A percentile compares a stretch with the other conserved stretches of the same genome.
Conservation (phyloP, 257 asterid species). For the Avicennia marina region DNA sequence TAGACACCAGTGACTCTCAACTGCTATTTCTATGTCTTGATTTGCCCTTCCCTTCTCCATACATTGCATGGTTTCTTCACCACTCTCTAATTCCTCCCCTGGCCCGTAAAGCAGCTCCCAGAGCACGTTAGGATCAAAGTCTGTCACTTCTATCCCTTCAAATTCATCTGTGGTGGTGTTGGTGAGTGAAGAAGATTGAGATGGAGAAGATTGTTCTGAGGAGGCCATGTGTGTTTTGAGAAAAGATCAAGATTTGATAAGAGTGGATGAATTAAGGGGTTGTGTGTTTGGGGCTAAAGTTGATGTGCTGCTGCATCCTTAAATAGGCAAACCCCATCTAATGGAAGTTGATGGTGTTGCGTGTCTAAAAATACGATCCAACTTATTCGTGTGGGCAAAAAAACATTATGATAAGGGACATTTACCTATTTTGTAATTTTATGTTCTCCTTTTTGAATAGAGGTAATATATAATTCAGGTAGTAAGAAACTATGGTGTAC, state of each 20-base stretch:
- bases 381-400: slow-evolving; percentile 14
- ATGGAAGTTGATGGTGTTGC: slow-evolving; percentile 12
- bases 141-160: slow-evolving; percentile 30
- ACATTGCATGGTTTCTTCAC: slow-evolving; percentile 14
- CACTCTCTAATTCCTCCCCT: slow-evolving; percentile 6
- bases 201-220: slow-evolving; percentile 18
- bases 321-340: slow-evolving; percentile 16
- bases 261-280: not conserved
- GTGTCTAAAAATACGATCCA: slow-evolving; percentile 14
- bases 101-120: slow-evolving; percentile 38
- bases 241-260: slow-evolving; percentile 7
- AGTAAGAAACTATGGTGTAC: too few relatives aligned
- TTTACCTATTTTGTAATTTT: slow-evolving; percentile 14
- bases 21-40: not conserved
- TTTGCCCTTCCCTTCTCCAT: slow-evolving; percentile 1
- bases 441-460: too few relatives aligned
- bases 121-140: slow-evolving; percentile 30
- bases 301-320: slow-evolving; percentile 11
- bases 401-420: slow-evolving; percentile 5
- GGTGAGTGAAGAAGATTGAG: slow-evolving; percentile 23
- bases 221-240: slow-evolving; percentile 29
- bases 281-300: slow-evolving; percentile 9
- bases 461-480: too few relatives aligned
- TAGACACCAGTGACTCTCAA: slow-evolving; percentile 13
- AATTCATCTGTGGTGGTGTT: slow-evolving; percentile 22